Base-by-base conservation (phyloP, 495 filamentous ascomycete species). In the Aspergillus ellipticus region DNA sequence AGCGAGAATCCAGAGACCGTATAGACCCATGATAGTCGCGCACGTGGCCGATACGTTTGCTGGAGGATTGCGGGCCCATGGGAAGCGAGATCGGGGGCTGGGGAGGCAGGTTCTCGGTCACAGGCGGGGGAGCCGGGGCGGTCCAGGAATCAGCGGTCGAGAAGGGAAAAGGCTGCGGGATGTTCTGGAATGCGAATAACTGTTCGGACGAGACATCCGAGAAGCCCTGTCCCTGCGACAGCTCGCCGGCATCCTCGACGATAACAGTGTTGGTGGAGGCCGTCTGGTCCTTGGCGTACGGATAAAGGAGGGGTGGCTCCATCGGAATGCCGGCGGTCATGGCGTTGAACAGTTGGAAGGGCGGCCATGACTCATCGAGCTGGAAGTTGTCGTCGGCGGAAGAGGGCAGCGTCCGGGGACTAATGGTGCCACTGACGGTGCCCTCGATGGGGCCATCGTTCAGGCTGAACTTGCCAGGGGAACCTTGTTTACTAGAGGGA, bases 311-410 rank as follows among this genome's bases (percentile, higher is more conserved):
- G 4, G 69, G 58, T 0, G 68, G 55, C n/a, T 78, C 74, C 53
- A 71, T 59, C 7, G 71, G 66, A 59, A 76, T 69, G 20, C 60
- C 66, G 13, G 66, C 59, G 20, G 66, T 61, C 26, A 72, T 65
- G 28, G 70, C 60, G 60, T 71, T 70, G 66, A 72, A 70, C 29
- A 78, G 55, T 24, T 73, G 74, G 42, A 73, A 74, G 2, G 71
- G 72, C 24, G 71, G 67, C 74, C 73, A 78, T 42, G 68, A 62
- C 53, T 76, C 73, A 47, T 77, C 72, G 42, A 69, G 43, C 33
- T 72, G 73, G 42, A 72, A 74, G 56, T 75, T 74, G 55, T 78
- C 75, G 51, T 78, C 75, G 49, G 71, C 58, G 28, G 73, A 72
- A n/a, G 71, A 73, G 21, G 71, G 74, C n/a, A 74, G 54, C 2